A percentile compares a stretch with the other conserved stretches of the same genome.
Evolutionary conservation across 306 rosid species (phyloP).

Genomic region (Rosa rugosa): DNA sequence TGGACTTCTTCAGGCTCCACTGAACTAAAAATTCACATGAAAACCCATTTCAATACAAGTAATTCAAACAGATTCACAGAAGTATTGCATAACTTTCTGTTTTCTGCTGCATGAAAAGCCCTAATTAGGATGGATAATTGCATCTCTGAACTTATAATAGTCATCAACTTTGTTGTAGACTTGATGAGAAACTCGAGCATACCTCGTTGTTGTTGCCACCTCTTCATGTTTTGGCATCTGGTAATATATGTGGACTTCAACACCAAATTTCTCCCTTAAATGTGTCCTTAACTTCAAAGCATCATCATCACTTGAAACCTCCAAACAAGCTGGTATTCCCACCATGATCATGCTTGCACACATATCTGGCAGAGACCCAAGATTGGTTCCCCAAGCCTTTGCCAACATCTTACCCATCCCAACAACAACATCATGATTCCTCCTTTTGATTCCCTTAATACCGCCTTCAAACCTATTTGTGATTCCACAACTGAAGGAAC

Average conservation of each 20-base stretch:
- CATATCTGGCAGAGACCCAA: constrained; percentile 68
- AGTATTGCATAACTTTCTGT: neutral
- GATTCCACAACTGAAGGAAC: constrained; percentile 64
- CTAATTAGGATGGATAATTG: constrained; percentile 30
- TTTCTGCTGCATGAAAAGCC: neutral
- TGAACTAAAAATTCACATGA: constrained; percentile 32
- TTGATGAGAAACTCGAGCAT: constrained; percentile 78
- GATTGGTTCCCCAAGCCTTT: constrained; percentile 74
- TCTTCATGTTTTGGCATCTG: constrained; percentile 53
- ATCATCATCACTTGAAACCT: constrained; percentile 51
- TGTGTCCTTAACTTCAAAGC: constrained; percentile 51
- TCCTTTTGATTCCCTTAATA: constrained; percentile 68
- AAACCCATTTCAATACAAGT: neutral
- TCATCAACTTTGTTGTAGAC: constrained; percentile 72
- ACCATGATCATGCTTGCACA: constrained; percentile 83
- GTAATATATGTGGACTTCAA: constrained; percentile 68
- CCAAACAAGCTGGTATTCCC: constrained; percentile 71
- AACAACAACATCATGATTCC: constrained; percentile 79
- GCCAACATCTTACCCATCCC: constrained; percentile 79
- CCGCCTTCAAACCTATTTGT: constrained; percentile 70
- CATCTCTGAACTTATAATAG: constrained; percentile 66
- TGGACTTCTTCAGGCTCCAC: constrained; percentile 25
- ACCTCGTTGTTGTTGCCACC: constrained; percentile 42
- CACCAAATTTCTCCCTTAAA: constrained; percentile 60
- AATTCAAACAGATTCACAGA: neutral